These are phyloP conservation scores for Microstegium vimineum DNA, from an alignment of 176 grass and related monocot genomes.

Conservation along the genomic window DNA sequence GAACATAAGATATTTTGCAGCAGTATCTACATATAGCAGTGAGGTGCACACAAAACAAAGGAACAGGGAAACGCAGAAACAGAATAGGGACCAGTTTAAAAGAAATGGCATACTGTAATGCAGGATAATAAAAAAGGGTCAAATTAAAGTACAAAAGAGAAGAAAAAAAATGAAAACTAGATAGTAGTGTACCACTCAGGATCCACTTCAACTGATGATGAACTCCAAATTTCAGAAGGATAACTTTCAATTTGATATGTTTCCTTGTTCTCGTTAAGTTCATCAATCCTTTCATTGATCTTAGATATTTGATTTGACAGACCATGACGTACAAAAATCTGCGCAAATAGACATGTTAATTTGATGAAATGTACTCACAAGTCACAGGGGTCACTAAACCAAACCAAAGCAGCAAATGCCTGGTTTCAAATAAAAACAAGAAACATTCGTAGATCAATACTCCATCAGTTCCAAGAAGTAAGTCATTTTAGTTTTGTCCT, in stretches of 20 bases:
- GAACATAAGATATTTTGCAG: not conserved
- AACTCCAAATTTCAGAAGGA: slow-evolving; percentile 41
- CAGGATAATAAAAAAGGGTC: not conserved
- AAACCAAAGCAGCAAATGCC: not conserved
- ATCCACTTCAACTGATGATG: slow-evolving; percentile 26
- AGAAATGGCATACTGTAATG: not conserved
- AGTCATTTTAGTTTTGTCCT: not conserved
- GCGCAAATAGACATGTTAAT: slow-evolving; percentile 4
- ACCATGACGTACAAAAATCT: slow-evolving; percentile 37
- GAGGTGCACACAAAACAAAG: not conserved
- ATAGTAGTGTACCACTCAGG: slow-evolving; percentile 23
- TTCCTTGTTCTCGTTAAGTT: slow-evolving; percentile 43
- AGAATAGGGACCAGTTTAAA: not conserved
- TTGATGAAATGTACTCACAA: not conserved
- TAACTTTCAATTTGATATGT: slow-evolving; percentile 42
- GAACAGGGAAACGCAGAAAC: not conserved
- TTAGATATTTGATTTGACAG: slow-evolving; percentile 37
- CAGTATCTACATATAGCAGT: not conserved
- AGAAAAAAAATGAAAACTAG: not conserved
- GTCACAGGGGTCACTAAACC: not conserved
- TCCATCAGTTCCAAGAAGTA: not conserved
- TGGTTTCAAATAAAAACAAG: not conserved
- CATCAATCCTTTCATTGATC: slow-evolving; percentile 49
- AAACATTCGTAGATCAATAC: not conserved
- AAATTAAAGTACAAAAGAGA: not conserved